Percentiles rank a stretch among this genome's conserved stretches.
Conservation (phyloP, 805 yeast species). For the Priceomyces melissophilus region DNA sequence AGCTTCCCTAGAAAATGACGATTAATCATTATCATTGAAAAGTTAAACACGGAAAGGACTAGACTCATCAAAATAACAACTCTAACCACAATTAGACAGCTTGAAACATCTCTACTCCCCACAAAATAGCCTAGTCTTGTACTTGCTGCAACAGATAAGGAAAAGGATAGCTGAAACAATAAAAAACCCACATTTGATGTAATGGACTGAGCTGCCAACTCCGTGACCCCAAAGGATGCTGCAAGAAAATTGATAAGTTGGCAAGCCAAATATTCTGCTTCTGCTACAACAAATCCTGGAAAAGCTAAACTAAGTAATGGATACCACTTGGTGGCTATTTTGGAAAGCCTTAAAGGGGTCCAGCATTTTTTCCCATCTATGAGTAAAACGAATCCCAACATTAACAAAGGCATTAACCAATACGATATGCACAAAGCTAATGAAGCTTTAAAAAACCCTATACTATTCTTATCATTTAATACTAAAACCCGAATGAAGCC, state of each 20-base stretch:
- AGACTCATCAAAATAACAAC: constrained; percentile 34
- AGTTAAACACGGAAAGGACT: constrained; percentile 44
- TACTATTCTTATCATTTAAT: constrained; percentile 63
- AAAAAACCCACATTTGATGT: constrained; percentile 37
- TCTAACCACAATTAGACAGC: constrained; percentile 35
- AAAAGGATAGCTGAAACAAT: constrained; percentile 39
- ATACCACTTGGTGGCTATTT: constrained; percentile 29
- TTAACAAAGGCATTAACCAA: constrained; percentile 51
- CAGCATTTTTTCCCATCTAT: constrained; percentile 38
- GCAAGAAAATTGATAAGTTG: constrained; percentile 41
- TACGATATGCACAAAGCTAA: constrained; percentile 68
- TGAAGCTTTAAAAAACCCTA: constrained; percentile 86
- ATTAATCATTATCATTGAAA: constrained; percentile 44
- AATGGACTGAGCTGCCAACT: constrained; percentile 42
- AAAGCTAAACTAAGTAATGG: constrained; percentile 51
- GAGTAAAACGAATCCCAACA: constrained; percentile 31
- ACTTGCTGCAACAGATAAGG: constrained; percentile 38
- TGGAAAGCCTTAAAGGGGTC: constrained; percentile 25
- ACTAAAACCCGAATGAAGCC: constrained; percentile 67
- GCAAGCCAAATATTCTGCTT: constrained; percentile 42
- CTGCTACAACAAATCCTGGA: constrained; percentile 43
- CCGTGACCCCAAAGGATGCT: constrained; percentile 37
- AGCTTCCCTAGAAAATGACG: constrained; percentile 49
- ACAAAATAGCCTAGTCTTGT: constrained; percentile 41
- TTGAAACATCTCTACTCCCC: constrained; percentile 24